phyloP scores from a whole-genome alignment of 306 rosid species.

The Cicer pinnatifidum region DNA sequence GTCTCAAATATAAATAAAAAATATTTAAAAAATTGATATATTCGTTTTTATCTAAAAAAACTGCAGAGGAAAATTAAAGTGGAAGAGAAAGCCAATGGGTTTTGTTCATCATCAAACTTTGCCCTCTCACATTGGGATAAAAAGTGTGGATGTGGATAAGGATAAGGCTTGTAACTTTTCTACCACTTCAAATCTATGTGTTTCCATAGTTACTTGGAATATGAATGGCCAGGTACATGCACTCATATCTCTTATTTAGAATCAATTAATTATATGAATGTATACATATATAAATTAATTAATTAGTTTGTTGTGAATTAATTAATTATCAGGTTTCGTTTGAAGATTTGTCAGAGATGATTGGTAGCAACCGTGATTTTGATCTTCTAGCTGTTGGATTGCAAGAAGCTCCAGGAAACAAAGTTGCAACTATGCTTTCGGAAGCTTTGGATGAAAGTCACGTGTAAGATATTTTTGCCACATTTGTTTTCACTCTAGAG shows the following conservation, averaged over 20 bases:
- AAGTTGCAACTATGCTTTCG: slow-evolving; percentile 49
- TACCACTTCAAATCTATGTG: slow-evolving; percentile 55
- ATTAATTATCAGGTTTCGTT: slow-evolving; percentile 46
- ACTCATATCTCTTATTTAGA: too few species aligned
- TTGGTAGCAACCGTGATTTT: slow-evolving; percentile 52
- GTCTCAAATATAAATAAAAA: too few species aligned
- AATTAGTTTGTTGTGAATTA: too few species aligned
- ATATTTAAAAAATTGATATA: too few species aligned
- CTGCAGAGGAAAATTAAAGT: slow-evolving; percentile 44
- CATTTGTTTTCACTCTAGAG: too few species aligned
- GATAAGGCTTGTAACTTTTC: slow-evolving; percentile 51
- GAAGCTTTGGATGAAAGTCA: slow-evolving; percentile 55
- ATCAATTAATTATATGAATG: too few species aligned
- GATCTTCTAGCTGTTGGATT: slow-evolving; percentile 79
- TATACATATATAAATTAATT: too few species aligned
- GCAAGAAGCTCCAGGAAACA: slow-evolving; percentile 72
- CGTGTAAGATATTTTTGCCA: slow-evolving; percentile 44
- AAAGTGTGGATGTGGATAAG: slow-evolving; percentile 53
- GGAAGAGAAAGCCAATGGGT: slow-evolving; percentile 43
- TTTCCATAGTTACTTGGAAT: slow-evolving; percentile 74
- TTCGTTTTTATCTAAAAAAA: neutral
- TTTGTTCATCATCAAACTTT: slow-evolving; percentile 48
- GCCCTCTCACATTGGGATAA: slow-evolving; percentile 60
- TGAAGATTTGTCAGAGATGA: slow-evolving; percentile 64
- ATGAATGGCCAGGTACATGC: slow-evolving; percentile 72